Base-by-base conservation (phyloP, 2,329 filamentous ascomycete species). In the Colletotrichum sp. region DNA sequence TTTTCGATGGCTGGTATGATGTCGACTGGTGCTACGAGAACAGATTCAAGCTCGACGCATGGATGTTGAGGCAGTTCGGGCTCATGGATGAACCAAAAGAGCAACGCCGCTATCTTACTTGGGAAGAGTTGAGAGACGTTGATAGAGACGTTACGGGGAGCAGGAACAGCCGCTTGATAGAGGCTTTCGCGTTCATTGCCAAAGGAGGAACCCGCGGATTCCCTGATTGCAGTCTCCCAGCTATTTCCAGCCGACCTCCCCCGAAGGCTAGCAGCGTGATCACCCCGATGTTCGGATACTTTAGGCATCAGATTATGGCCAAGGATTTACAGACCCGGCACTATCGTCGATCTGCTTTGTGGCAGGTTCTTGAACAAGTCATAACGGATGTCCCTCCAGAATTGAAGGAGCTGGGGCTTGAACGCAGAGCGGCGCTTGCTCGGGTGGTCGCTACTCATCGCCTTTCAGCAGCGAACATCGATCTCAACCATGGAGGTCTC, bases 131-230 rank as follows among this genome's bases (percentile, higher is more conserved):
- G 38, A 48, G 38, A 43, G 38, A 43, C 2, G 38, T 5, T 18
- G 38, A 43, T 1, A 6, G 5, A 1, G 38, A 48, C 18, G 5
- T 48, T 48, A 48, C 18, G 1, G 38, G 18, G 38, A 0, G 0
- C 0, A 48, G 38, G 38, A 48, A 48, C 1, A 0, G 0, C 5
- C 38, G 38, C 38, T 48, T 48, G 38, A 48, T 1, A 48, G 0
- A 0, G 18, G 38, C 18, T 0, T n/a, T 48, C 2, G 38, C 18
- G 18, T 48, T 48, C 38, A 48, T 48, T 2, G 18, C 38, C 1
- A 48, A 2, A 48, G 18, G 38, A 48, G 38, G 38, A 48, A 43
- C 9, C 0, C 38, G 18, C 38, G 5, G 5, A 10, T 43, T n/a
- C 18, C 18, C 18, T 6, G 0, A 12, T 2, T 43, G 18, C 18